Evolutionary conservation across 1,139 yeast genomes (phyloP).

Genomic region (Groenewaldozyma sp.): DNA sequence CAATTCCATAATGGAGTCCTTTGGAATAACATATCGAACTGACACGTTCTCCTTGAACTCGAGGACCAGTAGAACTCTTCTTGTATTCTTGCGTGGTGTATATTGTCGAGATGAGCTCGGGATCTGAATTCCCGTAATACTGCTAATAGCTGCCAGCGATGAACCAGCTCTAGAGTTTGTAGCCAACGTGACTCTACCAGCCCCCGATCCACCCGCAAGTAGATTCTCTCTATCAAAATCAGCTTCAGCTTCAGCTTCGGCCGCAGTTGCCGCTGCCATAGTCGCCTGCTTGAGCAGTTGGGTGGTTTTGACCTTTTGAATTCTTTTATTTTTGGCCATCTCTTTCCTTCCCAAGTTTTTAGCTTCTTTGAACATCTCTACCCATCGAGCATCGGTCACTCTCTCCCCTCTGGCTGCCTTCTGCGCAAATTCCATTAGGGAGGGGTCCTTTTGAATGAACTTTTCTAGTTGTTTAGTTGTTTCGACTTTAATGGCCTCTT

Average conservation of each 20-base stretch:
- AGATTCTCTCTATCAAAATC: not conserved
- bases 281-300: not conserved
- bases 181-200: no score
- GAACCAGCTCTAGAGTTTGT: no score
- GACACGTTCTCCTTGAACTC: conserved; percentile 78
- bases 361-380: not conserved
- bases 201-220: not conserved
- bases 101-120: conserved; percentile 3
- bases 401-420: not conserved
- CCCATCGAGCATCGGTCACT: not conserved
- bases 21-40: conserved; percentile 66
- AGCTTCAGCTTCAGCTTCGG: not conserved
- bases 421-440: not conserved
- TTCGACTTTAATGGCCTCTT: not conserved
- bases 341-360: conserved; percentile 3
- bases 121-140: not conserved
- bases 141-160: not conserved
- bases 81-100: conserved; percentile 25
- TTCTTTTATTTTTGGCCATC: not conserved
- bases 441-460: not conserved
- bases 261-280: not conserved
- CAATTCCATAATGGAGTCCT: conserved; percentile 64
- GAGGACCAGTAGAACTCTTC: conserved; percentile 66
- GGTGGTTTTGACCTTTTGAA: not conserved
- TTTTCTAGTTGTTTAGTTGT: not conserved